These are phyloP conservation scores for Plantago major DNA, from an alignment of 257 asterid species.

Conservation along the genomic window DNA sequence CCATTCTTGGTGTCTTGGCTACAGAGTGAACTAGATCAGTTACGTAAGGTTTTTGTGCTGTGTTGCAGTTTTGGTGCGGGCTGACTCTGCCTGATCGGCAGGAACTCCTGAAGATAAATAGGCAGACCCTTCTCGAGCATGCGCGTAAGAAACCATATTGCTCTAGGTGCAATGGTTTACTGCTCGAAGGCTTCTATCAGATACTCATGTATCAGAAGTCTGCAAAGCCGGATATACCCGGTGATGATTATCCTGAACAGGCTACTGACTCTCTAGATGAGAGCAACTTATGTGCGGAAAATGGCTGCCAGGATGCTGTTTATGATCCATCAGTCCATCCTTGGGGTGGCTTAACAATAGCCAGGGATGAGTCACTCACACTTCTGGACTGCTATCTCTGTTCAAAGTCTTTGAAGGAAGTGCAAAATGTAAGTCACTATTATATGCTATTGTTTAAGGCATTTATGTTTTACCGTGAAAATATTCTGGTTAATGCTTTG, in stretches of 20 bases:
- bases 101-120: constrained; percentile 75
- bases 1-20: constrained; percentile 26
- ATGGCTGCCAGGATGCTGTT: constrained; percentile 56
- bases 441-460: constrained; percentile 12
- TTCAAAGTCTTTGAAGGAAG: constrained; percentile 73
- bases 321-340: constrained; percentile 91
- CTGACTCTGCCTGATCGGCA: constrained; percentile 74
- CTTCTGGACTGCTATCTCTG: constrained; percentile 74
- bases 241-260: too few relatives aligned
- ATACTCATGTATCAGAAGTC: constrained; percentile 89
- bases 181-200: constrained; percentile 89
- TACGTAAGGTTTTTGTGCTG: constrained; percentile 15
- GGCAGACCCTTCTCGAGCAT: constrained; percentile 81
- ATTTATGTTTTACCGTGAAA: not conserved
- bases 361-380: constrained; percentile 80
- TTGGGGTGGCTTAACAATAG: constrained; percentile 90
- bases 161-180: constrained; percentile 91
- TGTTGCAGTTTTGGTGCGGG: constrained; percentile 80
- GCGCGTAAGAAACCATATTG: constrained; percentile 98
- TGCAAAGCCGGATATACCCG: too few relatives aligned
- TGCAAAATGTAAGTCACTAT: constrained; percentile 62
- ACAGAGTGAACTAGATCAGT: not conserved
- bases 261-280: too few relatives aligned
- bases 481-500: too few relatives aligned
- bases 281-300: constrained; percentile 31